Evolutionary conservation across 1,284 basidiomycete species (phyloP).

Genomic region (Leucoagaricus sp.): DNA sequence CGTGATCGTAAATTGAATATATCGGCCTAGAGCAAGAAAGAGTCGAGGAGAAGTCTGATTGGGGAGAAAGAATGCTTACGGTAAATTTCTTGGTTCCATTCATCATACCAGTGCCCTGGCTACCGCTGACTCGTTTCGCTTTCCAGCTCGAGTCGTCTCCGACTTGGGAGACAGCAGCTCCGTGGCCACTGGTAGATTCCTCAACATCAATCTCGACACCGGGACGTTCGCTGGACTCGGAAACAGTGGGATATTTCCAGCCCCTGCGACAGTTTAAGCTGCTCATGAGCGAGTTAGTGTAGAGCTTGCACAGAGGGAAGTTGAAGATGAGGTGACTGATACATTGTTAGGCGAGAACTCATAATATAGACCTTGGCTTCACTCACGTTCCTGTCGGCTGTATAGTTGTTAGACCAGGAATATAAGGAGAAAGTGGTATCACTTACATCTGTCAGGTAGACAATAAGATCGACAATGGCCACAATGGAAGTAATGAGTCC

Average conservation of each 20-base stretch:
- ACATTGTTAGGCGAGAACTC: neutral
- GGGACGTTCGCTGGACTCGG: neutral
- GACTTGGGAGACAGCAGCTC: neutral
- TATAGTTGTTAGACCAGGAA: constrained; percentile 24
- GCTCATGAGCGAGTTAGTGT: constrained; percentile 31
- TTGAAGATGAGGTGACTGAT: constrained; percentile 44
- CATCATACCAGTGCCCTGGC: neutral
- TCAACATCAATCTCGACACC: neutral
- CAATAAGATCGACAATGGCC: constrained; percentile 19
- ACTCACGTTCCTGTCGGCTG: constrained; percentile 31
- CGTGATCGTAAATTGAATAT: neutral
- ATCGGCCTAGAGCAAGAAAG: neutral
- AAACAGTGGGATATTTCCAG: constrained; percentile 12
- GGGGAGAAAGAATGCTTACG: neutral
- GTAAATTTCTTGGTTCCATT: neutral
- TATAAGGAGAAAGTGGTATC: constrained; percentile 20
- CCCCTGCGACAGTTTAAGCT: constrained; percentile 21
- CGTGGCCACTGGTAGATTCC: neutral
- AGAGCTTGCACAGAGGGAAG: constrained; percentile 41
- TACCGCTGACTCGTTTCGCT: neutral
- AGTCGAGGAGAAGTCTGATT: neutral
- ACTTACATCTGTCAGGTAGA: constrained; percentile 21
- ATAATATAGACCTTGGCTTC: neutral
- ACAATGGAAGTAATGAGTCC: constrained; percentile 22
- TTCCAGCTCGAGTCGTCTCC: neutral